Percentiles rank a stretch among this genome's conserved stretches.
Evolutionary conservation across 805 yeast species (phyloP).

Genomic region (Metschnikowia borealis): DNA sequence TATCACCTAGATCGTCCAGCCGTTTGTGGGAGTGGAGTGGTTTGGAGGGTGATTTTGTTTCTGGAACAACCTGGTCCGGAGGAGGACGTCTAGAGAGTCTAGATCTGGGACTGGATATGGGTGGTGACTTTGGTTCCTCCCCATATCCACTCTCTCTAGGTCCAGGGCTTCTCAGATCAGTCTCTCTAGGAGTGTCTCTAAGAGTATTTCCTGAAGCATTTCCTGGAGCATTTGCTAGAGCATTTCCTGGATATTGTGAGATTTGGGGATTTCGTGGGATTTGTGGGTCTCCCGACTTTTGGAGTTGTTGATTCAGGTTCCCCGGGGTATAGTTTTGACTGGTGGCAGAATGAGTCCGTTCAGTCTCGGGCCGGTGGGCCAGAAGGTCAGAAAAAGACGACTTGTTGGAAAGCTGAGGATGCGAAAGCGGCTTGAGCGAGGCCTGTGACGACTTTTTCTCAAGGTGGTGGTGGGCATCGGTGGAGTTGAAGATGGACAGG

Average conservation of each 20-base stretch:
- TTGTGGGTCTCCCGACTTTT: too few species aligned
- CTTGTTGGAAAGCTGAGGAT: conserved; percentile 1
- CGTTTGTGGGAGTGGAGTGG: not conserved
- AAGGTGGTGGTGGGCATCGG: conserved; percentile 10
- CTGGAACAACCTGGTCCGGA: not conserved
- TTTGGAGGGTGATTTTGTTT: not conserved
- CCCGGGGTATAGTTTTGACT: too few species aligned
- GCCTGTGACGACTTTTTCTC: not conserved
- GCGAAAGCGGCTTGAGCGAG: conserved; percentile 2
- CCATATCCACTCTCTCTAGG: too few species aligned
- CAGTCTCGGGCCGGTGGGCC: not conserved
- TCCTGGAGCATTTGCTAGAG: too few species aligned
- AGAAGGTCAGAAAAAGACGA: not conserved
- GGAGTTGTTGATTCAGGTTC: too few species aligned
- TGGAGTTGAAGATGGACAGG: conserved; percentile 26
- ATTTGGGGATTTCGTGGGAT: too few species aligned
- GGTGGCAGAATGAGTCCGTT: too few species aligned
- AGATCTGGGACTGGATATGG: not conserved
- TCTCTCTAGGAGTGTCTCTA: too few species aligned
- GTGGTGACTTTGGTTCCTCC: not conserved
- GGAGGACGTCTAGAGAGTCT: conserved; percentile 1
- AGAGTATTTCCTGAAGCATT: too few species aligned
- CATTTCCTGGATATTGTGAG: too few species aligned
- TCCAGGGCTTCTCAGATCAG: too few species aligned
- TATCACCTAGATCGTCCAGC: conserved; percentile 16